phyloP scores from a whole-genome alignment of 2,329 filamentous ascomycete species.

The Penicillium sclerotiorum region DNA sequence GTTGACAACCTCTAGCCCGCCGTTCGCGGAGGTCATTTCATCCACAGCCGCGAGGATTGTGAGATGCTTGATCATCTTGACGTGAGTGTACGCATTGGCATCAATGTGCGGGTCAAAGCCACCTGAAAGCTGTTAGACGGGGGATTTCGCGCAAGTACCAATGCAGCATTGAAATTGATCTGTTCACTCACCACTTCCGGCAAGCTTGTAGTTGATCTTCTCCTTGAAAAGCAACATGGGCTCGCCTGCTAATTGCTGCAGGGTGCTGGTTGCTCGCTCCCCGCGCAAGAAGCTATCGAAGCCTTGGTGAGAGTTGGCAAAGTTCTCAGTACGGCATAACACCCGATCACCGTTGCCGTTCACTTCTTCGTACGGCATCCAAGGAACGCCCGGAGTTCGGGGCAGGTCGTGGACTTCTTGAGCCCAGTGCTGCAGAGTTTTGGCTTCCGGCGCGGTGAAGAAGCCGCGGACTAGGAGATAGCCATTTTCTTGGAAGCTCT shows the following conservation, averaged over 20 bases:
- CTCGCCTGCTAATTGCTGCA: slow-evolving; percentile 39
- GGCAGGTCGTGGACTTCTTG: slow-evolving; percentile 41
- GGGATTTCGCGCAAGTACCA: too few relatives aligned
- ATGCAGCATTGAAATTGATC: background rate
- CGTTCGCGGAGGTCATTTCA: slow-evolving; percentile 38
- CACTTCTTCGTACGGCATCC: slow-evolving; percentile 42
- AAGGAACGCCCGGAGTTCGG: slow-evolving; percentile 27
- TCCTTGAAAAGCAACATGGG: slow-evolving; percentile 49
- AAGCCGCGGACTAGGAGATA: slow-evolving; percentile 32
- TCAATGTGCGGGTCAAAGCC: slow-evolving; percentile 47
- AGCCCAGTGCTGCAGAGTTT: slow-evolving; percentile 33
- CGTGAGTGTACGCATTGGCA: slow-evolving; percentile 46
- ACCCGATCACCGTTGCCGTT: slow-evolving; percentile 34
- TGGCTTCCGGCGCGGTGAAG: slow-evolving; percentile 24
- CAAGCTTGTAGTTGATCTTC: slow-evolving; percentile 49
- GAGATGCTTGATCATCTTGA: slow-evolving; percentile 45
- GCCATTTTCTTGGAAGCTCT: slow-evolving; percentile 31
- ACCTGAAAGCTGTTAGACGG: slow-evolving; percentile 22
- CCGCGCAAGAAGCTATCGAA: slow-evolving; percentile 43
- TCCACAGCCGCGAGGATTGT: slow-evolving; percentile 46
- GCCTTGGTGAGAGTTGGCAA: slow-evolving; percentile 34
- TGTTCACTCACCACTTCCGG: slow-evolving; percentile 39
- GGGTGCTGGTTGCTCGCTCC: slow-evolving; percentile 29
- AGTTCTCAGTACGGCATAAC: slow-evolving; percentile 39
- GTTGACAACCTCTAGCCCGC: slow-evolving; percentile 45